Percentiles rank a stretch among this genome's conserved stretches.
These are phyloP conservation scores for Suillus brevipes DNA, from an alignment of 768 basidiomycete species.

Conservation along the genomic window DNA sequence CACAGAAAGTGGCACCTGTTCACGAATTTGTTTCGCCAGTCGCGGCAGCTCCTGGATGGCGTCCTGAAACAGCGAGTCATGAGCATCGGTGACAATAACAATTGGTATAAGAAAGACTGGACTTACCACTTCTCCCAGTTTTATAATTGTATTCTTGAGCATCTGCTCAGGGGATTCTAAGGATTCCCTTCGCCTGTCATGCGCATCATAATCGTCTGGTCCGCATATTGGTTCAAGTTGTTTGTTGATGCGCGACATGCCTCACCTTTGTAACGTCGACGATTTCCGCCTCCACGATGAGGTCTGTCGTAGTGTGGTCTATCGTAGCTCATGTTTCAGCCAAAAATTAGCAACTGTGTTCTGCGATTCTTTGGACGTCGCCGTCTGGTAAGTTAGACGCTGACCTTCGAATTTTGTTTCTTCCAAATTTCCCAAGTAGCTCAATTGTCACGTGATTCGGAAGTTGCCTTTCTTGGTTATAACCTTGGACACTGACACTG, in stretches of 20 bases:
- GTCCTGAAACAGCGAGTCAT: conserved; percentile 48
- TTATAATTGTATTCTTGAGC: conserved; percentile 64
- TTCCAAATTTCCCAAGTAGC: background rate
- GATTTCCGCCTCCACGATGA: conserved; percentile 45
- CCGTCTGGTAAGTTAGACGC: conserved; percentile 9
- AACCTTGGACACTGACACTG: background rate
- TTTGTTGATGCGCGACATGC: conserved; percentile 2
- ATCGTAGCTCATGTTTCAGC: conserved; percentile 55
- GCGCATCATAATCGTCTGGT: conserved; percentile 60
- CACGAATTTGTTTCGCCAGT: conserved; percentile 64
- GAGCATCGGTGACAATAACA: conserved; percentile 9
- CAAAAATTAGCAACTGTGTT: conserved; percentile 10
- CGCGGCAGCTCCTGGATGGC: conserved; percentile 66
- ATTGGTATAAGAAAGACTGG: background rate
- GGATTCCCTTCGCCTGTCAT: conserved; percentile 63
- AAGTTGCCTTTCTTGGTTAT: background rate
- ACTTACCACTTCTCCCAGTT: conserved; percentile 81
- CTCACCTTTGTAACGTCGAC: conserved; percentile 57
- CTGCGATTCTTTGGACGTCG: conserved; percentile 11
- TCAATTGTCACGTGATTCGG: background rate
- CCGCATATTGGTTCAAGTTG: conserved; percentile 5
- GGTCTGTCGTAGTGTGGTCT: conserved; percentile 53
- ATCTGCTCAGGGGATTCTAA: conserved; percentile 75
- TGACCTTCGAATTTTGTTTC: conserved; percentile 2
- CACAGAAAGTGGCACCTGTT: conserved; percentile 58